Conservation (phyloP, 768 basidiomycete species). For the Macrolepiota albuminosa region DNA sequence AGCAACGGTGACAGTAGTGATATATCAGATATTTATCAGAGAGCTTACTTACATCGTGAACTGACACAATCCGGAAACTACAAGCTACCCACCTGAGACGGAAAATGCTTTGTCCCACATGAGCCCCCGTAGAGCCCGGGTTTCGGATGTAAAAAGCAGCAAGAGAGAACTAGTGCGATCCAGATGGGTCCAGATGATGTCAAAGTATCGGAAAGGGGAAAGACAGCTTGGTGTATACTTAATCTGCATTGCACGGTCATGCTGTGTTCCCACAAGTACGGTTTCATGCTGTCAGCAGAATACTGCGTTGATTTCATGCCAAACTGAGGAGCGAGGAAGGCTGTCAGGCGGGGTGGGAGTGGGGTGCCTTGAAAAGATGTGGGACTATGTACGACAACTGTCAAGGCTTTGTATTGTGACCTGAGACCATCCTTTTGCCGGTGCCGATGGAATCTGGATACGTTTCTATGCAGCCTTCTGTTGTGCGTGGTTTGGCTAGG, state of each 20-base stretch:
- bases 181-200: background rate
- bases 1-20: background rate
- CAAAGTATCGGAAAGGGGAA: background rate
- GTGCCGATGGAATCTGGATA: slow-evolving; percentile 5
- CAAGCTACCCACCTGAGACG: background rate
- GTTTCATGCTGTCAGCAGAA: slow-evolving; percentile 3
- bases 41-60: background rate
- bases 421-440: background rate
- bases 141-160: background rate
- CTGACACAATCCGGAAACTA: background rate
- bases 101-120: background rate
- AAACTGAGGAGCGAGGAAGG: background rate
- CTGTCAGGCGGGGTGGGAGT: background rate
- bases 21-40: background rate
- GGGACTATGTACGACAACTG: background rate
- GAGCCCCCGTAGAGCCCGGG: background rate
- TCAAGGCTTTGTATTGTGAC: slow-evolving; percentile 3
- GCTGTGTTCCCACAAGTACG: background rate
- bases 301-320: background rate
- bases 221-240: background rate
- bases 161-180: background rate
- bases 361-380: background rate
- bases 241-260: background rate
- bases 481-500: background rate
- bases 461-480: background rate